Conservation (phyloP, 2,329 filamentous ascomycete genomes). For the Phoma sp. region DNA sequence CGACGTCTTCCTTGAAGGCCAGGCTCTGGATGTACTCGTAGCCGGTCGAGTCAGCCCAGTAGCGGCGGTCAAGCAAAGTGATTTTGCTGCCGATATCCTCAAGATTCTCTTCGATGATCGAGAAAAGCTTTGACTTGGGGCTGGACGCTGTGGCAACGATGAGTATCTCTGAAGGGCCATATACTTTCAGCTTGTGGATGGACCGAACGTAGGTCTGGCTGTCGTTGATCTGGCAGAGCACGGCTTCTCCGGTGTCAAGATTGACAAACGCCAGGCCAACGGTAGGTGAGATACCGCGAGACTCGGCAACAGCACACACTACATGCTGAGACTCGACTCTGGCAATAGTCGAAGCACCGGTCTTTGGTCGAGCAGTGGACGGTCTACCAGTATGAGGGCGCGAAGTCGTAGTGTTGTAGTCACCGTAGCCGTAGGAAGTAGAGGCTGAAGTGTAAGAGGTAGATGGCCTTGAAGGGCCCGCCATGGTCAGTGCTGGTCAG, state of each 20-base stretch:
- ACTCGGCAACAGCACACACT: slow-evolving; percentile 87
- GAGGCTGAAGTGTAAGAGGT: slow-evolving; percentile 42
- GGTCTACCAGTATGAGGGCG: slow-evolving; percentile 46
- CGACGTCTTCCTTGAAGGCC: slow-evolving; percentile 80
- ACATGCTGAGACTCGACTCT: slow-evolving; percentile 69
- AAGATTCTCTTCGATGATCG: slow-evolving; percentile 75
- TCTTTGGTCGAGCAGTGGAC: slow-evolving; percentile 58
- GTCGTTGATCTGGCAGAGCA: slow-evolving; percentile 90
- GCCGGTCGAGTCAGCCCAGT: slow-evolving; percentile 82
- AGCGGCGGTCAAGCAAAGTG: slow-evolving; percentile 73
- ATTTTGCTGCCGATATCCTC: slow-evolving; percentile 64
- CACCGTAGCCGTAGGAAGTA: slow-evolving; percentile 44
- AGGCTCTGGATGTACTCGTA: slow-evolving; percentile 78
- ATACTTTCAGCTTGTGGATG: slow-evolving; percentile 82
- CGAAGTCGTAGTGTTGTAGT: slow-evolving; percentile 46
- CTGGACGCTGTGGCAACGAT: slow-evolving; percentile 76
- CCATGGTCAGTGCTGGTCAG: slow-evolving; percentile 40
- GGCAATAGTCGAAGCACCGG: slow-evolving; percentile 64
- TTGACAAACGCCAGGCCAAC: slow-evolving; percentile 90
- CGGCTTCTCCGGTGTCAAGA: slow-evolving; percentile 80
- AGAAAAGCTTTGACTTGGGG: slow-evolving; percentile 74
- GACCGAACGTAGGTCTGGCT: slow-evolving; percentile 91
- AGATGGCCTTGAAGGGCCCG: slow-evolving; percentile 27
- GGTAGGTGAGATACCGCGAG: slow-evolving; percentile 82
- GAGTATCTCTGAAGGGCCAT: slow-evolving; percentile 79